Evolutionary conservation across 148 eudicot species (phyloP), one percentile per base, ranked within the genome.

Genomic region (Arctostaphylos glauca): DNA sequence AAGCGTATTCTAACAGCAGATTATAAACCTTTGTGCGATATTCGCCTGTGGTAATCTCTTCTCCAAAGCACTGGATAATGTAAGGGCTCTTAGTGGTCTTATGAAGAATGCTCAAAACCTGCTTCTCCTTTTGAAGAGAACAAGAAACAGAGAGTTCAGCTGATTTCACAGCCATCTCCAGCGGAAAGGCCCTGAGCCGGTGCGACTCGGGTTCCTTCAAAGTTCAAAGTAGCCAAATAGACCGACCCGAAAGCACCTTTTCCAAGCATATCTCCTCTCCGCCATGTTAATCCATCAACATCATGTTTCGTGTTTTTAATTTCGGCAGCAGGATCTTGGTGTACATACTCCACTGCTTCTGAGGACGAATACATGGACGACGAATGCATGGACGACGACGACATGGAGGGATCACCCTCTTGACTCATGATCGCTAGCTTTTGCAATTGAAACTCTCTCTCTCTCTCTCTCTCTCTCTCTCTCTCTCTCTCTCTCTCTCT

Each of bases 81-180:
- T 85, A 9, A 18, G 85, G 79, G 47, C 88, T 83, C 10, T 82
- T 79, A 1, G 60, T 54, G 43, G 84, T 83, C 6, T 80, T 81
- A 3, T 70, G 73, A 55, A 87, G 41, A 49, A 83, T 71, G 77
- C 23, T 70, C 52, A 87, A 47, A 80, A 89, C 62, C 74, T 85
- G 80, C 60, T 74, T 79, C 60, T 89, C 91, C 74, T 80, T 85
- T 81, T 82, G 86, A 60, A 89, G 83, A 3, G 91, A 74, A 31
- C 70, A 64, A 1, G 91, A 85, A 77, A 54, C 73, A 9, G 85
- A 78, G 18, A 81, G 73, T 46, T 87, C 84, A 2, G 89, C 89
- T 2, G 88, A 87, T 82, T 89, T 89, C n/a, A 85, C 89, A 47
- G 86, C 91, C 87, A 89, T 83, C 64, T 56, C 46, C 0, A 81